phyloP scores from a whole-genome alignment of 2,329 filamentous ascomycete species.

The Cladobotryum protrusum region DNA sequence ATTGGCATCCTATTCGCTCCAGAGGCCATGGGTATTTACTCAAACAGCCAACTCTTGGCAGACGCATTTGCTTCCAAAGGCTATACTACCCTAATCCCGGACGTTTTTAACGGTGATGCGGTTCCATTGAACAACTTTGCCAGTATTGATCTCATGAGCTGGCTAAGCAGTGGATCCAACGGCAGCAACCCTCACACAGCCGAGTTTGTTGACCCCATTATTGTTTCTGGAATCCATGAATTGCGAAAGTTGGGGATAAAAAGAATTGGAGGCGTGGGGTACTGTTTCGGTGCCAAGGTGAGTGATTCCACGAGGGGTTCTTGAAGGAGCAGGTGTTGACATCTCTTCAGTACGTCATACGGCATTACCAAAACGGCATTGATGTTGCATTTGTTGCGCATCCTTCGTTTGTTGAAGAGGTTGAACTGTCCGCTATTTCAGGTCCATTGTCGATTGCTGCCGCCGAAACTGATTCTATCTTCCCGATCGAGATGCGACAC shows the following conservation, averaged over 20 bases:
- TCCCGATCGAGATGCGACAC: conserved; percentile 49
- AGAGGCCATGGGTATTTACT: conserved; percentile 44
- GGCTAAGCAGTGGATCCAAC: no score
- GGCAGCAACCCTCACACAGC: conserved; percentile 33
- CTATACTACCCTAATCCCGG: conserved; percentile 19
- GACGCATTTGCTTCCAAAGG: conserved; percentile 22
- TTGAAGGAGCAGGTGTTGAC: neutral
- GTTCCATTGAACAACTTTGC: conserved; percentile 39
- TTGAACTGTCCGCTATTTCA: conserved; percentile 51
- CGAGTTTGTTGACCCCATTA: conserved; percentile 28
- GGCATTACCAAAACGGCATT: conserved; percentile 53
- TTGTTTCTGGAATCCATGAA: conserved; percentile 42
- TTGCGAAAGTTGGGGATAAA: conserved; percentile 47
- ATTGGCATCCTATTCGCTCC: conserved; percentile 34
- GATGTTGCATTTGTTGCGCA: conserved; percentile 59
- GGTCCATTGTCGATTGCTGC: conserved; percentile 57
- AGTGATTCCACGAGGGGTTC: conserved; percentile 8
- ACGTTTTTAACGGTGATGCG: conserved; percentile 21
- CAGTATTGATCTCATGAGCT: conserved; percentile 15
- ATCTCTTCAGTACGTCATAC: conserved; percentile 53
- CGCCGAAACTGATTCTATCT: conserved; percentile 55
- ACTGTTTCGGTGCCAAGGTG: conserved; percentile 61
- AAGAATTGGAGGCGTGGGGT: conserved; percentile 52
- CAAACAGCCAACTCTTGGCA: conserved; percentile 24
- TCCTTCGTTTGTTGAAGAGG: conserved; percentile 53